phyloP scores from a whole-genome alignment of 306 rosid genomes.

The Betula pendula region DNA sequence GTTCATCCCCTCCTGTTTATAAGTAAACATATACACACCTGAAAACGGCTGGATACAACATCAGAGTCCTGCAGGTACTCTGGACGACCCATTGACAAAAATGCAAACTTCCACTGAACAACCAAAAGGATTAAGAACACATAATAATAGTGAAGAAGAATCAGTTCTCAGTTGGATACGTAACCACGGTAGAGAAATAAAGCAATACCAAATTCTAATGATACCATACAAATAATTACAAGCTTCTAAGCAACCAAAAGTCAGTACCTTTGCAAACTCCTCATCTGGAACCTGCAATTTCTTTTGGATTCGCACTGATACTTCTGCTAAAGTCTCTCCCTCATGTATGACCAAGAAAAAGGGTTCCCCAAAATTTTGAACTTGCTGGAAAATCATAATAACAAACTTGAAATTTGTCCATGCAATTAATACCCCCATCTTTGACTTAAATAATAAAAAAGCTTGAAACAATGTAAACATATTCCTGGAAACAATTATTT shows the following conservation, averaged over 20 bases:
- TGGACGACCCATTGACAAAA: conserved; percentile 82
- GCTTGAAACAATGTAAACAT: background rate
- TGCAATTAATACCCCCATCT: background rate
- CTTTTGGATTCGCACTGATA: conserved; percentile 76
- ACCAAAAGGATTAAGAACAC: conserved; percentile 4
- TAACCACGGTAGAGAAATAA: background rate
- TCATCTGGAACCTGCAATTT: conserved; percentile 87
- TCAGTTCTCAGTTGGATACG: background rate
- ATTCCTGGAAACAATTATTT: background rate
- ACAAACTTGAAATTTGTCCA: background rate
- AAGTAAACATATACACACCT: conserved; percentile 46
- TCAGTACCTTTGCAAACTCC: conserved; percentile 71
- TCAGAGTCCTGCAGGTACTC: conserved; percentile 89
- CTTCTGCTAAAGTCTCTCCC: conserved; percentile 80
- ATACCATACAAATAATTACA: background rate
- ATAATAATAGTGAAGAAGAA: background rate
- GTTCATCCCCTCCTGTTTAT: background rate
- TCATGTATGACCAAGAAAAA: conserved; percentile 82
- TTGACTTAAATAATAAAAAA: background rate
- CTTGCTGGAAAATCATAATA: conserved; percentile 52
- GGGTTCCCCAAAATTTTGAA: conserved; percentile 94
- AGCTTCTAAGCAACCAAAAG: background rate
- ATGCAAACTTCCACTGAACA: conserved; percentile 92
- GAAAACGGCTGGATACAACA: conserved; percentile 72
- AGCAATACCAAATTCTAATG: background rate